Conservation (phyloP, 257 asterid genomes). For the Solanum appendiculatum region DNA sequence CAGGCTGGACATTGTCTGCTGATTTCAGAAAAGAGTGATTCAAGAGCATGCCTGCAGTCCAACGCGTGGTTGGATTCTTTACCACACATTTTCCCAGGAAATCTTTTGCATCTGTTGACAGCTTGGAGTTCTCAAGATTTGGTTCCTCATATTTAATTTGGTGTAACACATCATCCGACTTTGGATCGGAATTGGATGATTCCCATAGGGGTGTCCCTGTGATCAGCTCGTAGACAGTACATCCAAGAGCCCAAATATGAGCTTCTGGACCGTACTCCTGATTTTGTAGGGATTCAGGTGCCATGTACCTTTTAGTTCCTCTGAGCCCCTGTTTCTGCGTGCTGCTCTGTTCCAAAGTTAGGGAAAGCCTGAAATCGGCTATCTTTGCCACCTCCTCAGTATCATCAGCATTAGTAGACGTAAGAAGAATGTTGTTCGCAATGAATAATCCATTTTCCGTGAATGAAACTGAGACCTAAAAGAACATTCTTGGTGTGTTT, state of each 20-base stretch:
- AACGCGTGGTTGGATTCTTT: too few species aligned
- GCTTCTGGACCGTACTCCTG: background rate
- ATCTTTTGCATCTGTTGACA: background rate
- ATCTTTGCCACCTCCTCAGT: background rate
- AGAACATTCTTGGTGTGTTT: background rate
- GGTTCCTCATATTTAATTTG: background rate
- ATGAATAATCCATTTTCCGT: background rate
- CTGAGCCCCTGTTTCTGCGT: background rate
- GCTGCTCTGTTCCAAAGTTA: background rate
- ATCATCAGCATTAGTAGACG: background rate
- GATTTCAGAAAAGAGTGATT: too few species aligned
- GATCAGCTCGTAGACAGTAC: constrained; percentile 5
- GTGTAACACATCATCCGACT: background rate
- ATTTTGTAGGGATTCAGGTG: background rate
- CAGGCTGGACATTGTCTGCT: too few species aligned
- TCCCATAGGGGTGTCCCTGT: background rate
- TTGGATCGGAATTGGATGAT: background rate
- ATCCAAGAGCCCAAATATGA: constrained; percentile 8
- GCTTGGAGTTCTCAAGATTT: background rate
- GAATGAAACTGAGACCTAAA: background rate
- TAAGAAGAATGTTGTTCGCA: constrained; percentile 4
- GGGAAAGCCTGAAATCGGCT: background rate
- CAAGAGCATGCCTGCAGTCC: too few species aligned
- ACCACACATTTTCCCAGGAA: constrained; percentile 1
- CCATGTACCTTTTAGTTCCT: constrained; percentile 2